Evolutionary conservation across 495 filamentous ascomycete species (phyloP), one percentile per base, ranked within the genome.

Genomic region (Aspergillus sparsus): DNA sequence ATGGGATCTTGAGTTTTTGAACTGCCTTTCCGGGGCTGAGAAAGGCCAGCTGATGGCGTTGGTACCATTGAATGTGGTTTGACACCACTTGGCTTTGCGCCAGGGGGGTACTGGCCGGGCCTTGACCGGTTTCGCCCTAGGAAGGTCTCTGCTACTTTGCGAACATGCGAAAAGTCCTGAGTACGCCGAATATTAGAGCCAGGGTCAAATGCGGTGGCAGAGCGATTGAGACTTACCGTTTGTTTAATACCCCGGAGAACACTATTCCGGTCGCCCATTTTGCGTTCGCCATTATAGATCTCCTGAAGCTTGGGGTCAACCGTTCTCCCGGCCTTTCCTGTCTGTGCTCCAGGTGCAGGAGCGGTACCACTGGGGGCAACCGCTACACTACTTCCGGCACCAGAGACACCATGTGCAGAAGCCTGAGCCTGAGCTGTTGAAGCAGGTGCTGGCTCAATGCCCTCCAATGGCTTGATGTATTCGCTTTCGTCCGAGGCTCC

Each of bases 81-180:
- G 50, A 61, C 72, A 61, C 74, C 72, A 61, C 74, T 73, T 31
- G 75, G 69, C 70, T 78, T 80, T 59, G 66, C 71, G 66, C 73
- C 64, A 51, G 71, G 47, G 73, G 74, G 58, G 77, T 83, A 71
- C 66, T 77, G 76, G 53, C 70, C 76, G 33, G 71, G 71, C 47
- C 71, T 72, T 60, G 60, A 72, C 60, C 83, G 80, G 62, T 77
- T 80, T 35, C 88, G 87, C 34, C 82, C 81, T 68, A 95, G 86
- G 79, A 97, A 96, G 49, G 83, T 76, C 65, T 87, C 84, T 36
- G 92, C 88, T 60, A 87, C 82, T 76, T 97, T 97, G 63, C 93
- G 90, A 57, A 97, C 89, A 71, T 93, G 87, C 33, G 92, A 93
- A 77, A 98, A 98, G 72, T 98, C 94, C 92, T 98, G 27, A 18